A percentile compares a stretch with the other conserved stretches of the same genome.
Conservation (phyloP, 768 basidiomycete genomes). For the Boletus rubescentipes region DNA sequence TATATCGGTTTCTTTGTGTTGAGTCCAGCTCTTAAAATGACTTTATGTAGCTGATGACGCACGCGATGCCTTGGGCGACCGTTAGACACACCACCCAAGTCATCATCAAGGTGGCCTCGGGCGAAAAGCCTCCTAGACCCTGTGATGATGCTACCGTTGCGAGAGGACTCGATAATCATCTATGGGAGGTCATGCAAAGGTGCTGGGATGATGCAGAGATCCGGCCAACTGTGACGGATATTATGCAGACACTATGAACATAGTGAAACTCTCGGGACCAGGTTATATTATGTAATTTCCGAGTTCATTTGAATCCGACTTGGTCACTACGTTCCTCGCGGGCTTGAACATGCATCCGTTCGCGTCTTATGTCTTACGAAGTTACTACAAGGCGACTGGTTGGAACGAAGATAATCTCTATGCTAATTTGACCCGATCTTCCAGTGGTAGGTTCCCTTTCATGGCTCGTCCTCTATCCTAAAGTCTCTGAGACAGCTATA, state of each 20-base stretch:
- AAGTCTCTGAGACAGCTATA: slow-evolving; percentile 53
- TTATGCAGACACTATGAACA: slow-evolving; percentile 24
- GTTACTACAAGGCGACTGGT: slow-evolving; percentile 88
- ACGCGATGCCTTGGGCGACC: slow-evolving; percentile 50
- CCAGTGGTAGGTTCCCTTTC: slow-evolving; percentile 59
- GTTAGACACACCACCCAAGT: slow-evolving; percentile 54
- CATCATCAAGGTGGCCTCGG: slow-evolving; percentile 41
- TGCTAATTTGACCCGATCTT: slow-evolving; percentile 85
- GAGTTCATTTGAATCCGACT: neutral
- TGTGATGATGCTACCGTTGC: slow-evolving; percentile 30
- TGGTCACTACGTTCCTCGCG: neutral
- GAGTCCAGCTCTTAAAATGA: neutral
- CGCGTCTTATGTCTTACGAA: slow-evolving; percentile 82
- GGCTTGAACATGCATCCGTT: slow-evolving; percentile 70
- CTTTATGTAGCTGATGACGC: slow-evolving; percentile 47
- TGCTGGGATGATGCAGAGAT: slow-evolving; percentile 43
- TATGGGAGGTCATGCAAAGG: slow-evolving; percentile 44
- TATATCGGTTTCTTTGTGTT: slow-evolving; percentile 12
- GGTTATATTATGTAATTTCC: slow-evolving; percentile 22
- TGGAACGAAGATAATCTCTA: slow-evolving; percentile 98
- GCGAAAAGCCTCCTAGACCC: slow-evolving; percentile 46
- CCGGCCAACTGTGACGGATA: slow-evolving; percentile 42
- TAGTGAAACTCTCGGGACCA: no score
- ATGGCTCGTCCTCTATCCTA: slow-evolving; percentile 3
- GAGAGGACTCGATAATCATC: slow-evolving; percentile 45